Evolutionary conservation across 306 rosid species (phyloP).

Genomic region (Quercus parvula): DNA sequence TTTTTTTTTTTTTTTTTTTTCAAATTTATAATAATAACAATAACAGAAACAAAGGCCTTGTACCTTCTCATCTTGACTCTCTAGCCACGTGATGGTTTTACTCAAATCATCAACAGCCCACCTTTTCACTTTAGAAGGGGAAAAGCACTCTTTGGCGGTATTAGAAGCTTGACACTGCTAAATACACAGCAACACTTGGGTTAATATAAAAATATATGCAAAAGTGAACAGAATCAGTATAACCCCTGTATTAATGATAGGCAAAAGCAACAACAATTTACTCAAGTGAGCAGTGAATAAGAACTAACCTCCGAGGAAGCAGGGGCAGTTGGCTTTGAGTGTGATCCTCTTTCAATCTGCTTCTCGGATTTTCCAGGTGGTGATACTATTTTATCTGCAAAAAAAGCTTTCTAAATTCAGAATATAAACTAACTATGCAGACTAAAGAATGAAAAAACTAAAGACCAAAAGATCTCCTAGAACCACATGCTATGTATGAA

Average conservation of each 20-base stretch:
- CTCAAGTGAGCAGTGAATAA: not conserved
- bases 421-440: constrained; percentile 1
- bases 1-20: not conserved
- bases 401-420: constrained; percentile 16
- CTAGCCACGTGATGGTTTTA: constrained; percentile 77
- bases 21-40: not conserved
- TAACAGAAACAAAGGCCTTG: not conserved
- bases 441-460: not conserved
- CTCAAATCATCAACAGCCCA: constrained; percentile 78
- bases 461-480: not conserved
- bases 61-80: constrained; percentile 96
- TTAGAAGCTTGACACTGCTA: constrained; percentile 42
- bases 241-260: not conserved
- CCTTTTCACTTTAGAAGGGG: constrained; percentile 62
- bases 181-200: constrained; percentile 19
- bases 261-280: not conserved
- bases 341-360: constrained; percentile 35
- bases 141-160: constrained; percentile 38
- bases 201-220: not conserved
- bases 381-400: constrained; percentile 44
- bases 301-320: constrained; percentile 46
- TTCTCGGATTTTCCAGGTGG: constrained; percentile 36
- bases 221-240: not conserved
- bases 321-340: constrained; percentile 38
- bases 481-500: not conserved